Base-by-base conservation (phyloP, 805 yeast genomes). In the Maudiozyma serrabonitensis region DNA sequence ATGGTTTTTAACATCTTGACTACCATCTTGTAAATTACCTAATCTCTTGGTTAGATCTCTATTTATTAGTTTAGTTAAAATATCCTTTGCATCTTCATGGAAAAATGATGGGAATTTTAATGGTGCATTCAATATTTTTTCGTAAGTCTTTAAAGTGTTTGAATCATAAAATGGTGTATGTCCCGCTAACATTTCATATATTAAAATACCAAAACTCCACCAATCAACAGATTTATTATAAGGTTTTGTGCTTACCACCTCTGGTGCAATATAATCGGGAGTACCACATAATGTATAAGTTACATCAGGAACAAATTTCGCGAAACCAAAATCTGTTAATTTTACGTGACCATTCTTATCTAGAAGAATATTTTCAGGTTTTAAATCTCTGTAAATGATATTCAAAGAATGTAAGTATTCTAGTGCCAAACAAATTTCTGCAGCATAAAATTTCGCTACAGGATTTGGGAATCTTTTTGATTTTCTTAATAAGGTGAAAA, bases 181-280 rank as follows among this genome's bases (percentile, higher is more conserved):
- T 6, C 97, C 97, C 3, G 96, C 85, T 57, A 90, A 75, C 97
- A 90, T 90, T 70, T 90, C 97, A 67, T 81, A 90, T 41, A 90
- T 87, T 48, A 90, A 75, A 32, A 90, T 86, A 9, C 97, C 97
- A 56, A 90, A 78, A 1, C 96, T 87, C 97, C 97, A 90, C 97
- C 97, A 90, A 67, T 90, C 97, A 34, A 90, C 96, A 11, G 95
- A 84, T 67, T 89, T 89, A 69, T 90, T 90, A 71, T 90, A 90
- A 1, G 96, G 95, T 67, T 88, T 89, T 21, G 95, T 84, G 35
- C 95, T 84, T 50, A 90, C 87, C 7, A 90, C 96, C 67, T 90
- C 97, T 1, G 97, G 97, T 0, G 97, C 97, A 58, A 90, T 88
- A 70, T 90, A 90, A 68, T 90, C 96, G 0, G 96, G 97, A 0